Base-by-base conservation (phyloP, 1,284 basidiomycete genomes). In the Cryptococcus sp. region DNA sequence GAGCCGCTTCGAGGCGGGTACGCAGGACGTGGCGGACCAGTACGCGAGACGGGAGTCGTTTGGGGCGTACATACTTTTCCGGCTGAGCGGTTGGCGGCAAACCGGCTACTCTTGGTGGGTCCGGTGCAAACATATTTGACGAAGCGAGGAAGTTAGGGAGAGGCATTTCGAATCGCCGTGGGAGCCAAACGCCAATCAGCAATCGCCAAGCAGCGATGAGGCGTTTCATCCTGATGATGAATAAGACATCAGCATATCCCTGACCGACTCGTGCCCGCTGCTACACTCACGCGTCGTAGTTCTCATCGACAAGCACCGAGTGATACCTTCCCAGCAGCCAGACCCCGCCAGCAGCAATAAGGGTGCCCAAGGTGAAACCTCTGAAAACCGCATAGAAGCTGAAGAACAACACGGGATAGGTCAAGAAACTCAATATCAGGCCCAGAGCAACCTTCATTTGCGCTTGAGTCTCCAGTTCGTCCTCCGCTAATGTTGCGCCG, bases 401-500 rank as follows among this genome's bases (percentile, higher is more conserved):
- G 74, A 90, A 85, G 80, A 95, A 95, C 38, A 86, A 77, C 19
- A 85, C 75, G n/a, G 90, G 88, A 79, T 94, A 95, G 46, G 88
- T 86, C 66, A 91, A 73, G 61, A 90, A 72, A 47, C 88, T 80
- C 52, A 91, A 83, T 49, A 93, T 70, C 23, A 95, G 74, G 1
- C 91, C 90, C 64, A 93, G 86, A 15, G 89, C 86, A 45, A 94
- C 85, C 81, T 96, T 94, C 80, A 89, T 93, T 81, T 94, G 91
- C 40, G 92, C 93, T 77, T 91, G 89, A 5, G 90, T 89, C 77
- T 95, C 93, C 46, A 77, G 39, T 76, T 97, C 93, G 65, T 93
- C 86, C 70, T 91, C 85, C 19, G 84, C 88, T 39, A 93, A 79
- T 46, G 83, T 80, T 5, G 88, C 89, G 48, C 89, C 91, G 49